Conservation (phyloP, 495 filamentous ascomycete species). For the Talaromyces trachyspermus region DNA sequence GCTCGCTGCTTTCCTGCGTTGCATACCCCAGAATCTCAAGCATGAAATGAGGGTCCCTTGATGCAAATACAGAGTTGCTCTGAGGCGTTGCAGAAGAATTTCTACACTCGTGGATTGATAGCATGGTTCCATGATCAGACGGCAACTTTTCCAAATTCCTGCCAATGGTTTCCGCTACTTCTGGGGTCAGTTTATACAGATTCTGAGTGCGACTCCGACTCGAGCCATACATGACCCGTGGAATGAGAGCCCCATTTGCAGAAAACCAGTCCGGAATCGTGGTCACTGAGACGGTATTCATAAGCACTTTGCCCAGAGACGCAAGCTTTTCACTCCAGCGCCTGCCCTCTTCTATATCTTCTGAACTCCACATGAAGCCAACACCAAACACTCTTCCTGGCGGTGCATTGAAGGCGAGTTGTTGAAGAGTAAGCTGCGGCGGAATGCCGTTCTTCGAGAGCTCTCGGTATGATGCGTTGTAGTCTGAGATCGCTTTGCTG, state of each 20-base stretch:
- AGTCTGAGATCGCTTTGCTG: constrained; percentile 11
- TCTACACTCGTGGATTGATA: constrained; percentile 27
- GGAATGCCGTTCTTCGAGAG: constrained; percentile 18
- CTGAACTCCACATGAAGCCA: constrained; percentile 24
- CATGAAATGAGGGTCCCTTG: constrained; percentile 31
- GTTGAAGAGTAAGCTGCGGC: constrained; percentile 19
- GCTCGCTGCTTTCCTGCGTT: background rate
- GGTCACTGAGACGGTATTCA: constrained; percentile 23
- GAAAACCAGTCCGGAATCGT: constrained; percentile 17
- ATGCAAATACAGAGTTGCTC: constrained; percentile 21
- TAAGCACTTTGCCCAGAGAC: constrained; percentile 14
- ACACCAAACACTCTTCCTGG: constrained; percentile 16
- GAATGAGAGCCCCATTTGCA: constrained; percentile 12
- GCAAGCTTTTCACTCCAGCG: constrained; percentile 23
- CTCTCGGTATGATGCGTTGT: constrained; percentile 17
- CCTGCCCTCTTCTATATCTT: constrained; percentile 19
- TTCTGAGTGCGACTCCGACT: constrained; percentile 16
- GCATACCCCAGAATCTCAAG: constrained; percentile 24
- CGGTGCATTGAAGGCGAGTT: constrained; percentile 17
- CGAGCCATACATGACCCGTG: constrained; percentile 15
- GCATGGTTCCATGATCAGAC: constrained; percentile 13
- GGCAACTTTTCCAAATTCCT: constrained; percentile 19
- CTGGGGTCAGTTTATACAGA: constrained; percentile 14
- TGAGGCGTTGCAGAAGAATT: constrained; percentile 10
- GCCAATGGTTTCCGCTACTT: constrained; percentile 17